Base-by-base conservation (phyloP, 2,329 filamentous ascomycete species). In the Trichothecium sympodiale region DNA sequence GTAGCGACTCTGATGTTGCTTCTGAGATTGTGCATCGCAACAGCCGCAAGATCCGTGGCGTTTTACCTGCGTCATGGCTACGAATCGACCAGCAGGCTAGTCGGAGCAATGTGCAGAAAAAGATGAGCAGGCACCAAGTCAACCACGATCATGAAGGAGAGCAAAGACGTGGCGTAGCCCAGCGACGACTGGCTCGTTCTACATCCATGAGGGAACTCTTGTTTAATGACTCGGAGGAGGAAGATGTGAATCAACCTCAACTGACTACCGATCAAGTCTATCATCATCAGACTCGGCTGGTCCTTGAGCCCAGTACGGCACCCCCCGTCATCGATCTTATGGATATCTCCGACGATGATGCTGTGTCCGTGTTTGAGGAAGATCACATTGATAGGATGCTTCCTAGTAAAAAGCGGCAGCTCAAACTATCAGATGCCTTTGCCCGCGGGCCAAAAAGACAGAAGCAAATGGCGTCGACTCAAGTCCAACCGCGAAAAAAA, bases 31-130 rank as follows among this genome's bases (percentile, higher is more conserved):
- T 39, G 5, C 13, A 39, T 18, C 38, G 33, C 20, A 36, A 39
- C 38, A 58, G 59, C 26, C 65, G 55, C 35, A 61, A 63, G 35
- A 73, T 80, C 33, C 65, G 65, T 36, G 75, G 76, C 16, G 75
- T 80, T 7, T 61, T 80, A 31, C 77, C 77, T 28, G 77, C 77
- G n/a, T 81, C 77, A 5, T 80, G 76, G 70, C 61, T 80, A 37
- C 67, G 76, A 29, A 52, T 81, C 17, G 73, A 79, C 46, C 67
- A 71, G 38, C 59, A 66, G 37, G 43, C 55, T 20, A 54, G 47
- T 44, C 48, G 48, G 13, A 46, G 49, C 38, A 59, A 53, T 37
- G 47, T 45, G 26, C 41, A 49, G 34, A 54, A 52, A 37, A 51
- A 51, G 32, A 33, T 41, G 7, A 41, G 44, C 15, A 51, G 45